Percentiles rank a stretch among this genome's conserved stretches.
Conservation (phyloP, 441 rosid genomes). For the Gossypium lobatum region DNA sequence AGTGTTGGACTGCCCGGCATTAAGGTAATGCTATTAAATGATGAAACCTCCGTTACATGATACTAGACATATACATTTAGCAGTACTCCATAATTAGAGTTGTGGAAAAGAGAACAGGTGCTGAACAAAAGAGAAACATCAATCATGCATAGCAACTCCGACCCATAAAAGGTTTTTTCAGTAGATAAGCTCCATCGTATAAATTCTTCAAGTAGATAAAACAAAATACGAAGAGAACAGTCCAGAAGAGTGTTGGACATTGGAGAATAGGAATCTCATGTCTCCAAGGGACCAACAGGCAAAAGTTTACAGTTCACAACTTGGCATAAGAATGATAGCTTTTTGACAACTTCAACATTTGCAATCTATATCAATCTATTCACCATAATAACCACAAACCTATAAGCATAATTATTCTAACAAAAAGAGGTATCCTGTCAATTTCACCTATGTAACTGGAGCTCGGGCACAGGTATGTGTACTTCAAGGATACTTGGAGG, state of each 20-base stretch:
- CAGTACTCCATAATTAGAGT: not conserved
- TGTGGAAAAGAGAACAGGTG: not conserved
- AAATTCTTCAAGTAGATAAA: not conserved
- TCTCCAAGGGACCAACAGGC: not conserved
- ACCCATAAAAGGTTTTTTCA: not conserved
- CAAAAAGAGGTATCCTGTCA: not conserved
- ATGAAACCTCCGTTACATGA: not conserved
- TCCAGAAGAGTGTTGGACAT: not conserved
- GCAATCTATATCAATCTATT: not conserved
- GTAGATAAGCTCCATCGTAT: not conserved
- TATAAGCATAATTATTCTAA: not conserved
- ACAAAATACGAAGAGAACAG: not conserved
- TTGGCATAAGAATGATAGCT: not conserved
- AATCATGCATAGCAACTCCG: not conserved
- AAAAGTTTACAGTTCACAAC: not conserved
- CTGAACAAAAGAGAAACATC: not conserved
- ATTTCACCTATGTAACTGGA: not conserved
- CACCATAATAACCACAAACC: constrained; percentile 5
- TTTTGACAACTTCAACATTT: not conserved
- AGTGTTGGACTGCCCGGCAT: not conserved
- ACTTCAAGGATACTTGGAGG: not conserved
- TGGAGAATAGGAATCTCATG: not conserved
- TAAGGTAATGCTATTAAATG: not conserved
- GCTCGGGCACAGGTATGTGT: not conserved
- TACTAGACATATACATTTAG: not conserved